Percentiles rank a stretch among this genome's conserved stretches.
phyloP scores from a whole-genome alignment of 306 rosid genomes.

The Begonia loranthoides region DNA sequence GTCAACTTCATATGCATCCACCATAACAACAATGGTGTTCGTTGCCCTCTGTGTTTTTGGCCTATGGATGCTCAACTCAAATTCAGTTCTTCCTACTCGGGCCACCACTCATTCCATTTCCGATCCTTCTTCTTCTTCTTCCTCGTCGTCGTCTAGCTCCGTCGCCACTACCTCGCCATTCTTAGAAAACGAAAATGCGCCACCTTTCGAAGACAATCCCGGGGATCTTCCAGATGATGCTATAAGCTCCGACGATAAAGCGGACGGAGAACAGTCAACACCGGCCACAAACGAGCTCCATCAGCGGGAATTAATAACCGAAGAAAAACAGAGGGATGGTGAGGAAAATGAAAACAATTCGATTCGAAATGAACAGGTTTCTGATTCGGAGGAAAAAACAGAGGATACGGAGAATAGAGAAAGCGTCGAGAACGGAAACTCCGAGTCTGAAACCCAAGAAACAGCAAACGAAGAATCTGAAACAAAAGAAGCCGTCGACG shows the following conservation, averaged over 20 bases:
- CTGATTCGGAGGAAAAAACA: slow-evolving; percentile 10
- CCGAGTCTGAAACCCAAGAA: slow-evolving; percentile 6
- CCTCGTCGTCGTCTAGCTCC: slow-evolving; percentile 10
- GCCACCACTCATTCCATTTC: slow-evolving; percentile 21
- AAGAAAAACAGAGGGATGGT: slow-evolving; percentile 12
- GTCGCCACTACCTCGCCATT: slow-evolving; percentile 3
- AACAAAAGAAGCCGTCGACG: slow-evolving; percentile 9
- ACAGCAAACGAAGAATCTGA: slow-evolving; percentile 11
- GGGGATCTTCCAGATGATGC: slow-evolving; percentile 75
- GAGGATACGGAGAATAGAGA: slow-evolving; percentile 13
- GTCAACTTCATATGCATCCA: slow-evolving; percentile 44
- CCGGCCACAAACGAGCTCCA: neutral
- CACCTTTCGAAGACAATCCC: slow-evolving; percentile 49
- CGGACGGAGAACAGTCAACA: slow-evolving; percentile 12
- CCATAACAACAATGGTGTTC: slow-evolving; percentile 36
- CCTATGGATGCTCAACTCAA: slow-evolving; percentile 54
- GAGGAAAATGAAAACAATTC: slow-evolving; percentile 13
- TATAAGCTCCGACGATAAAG: slow-evolving; percentile 37
- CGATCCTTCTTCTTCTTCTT: neutral
- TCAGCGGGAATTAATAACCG: slow-evolving; percentile 5
- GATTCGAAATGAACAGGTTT: no score
- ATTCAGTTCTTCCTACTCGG: slow-evolving; percentile 17
- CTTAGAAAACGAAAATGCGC: slow-evolving; percentile 3
- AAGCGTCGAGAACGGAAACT: slow-evolving; percentile 3
- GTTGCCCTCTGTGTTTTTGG: slow-evolving; percentile 53